These are phyloP conservation scores for Magnusiomyces sp. DNA, from an alignment of 1,139 yeast species.

Conservation along the genomic window DNA sequence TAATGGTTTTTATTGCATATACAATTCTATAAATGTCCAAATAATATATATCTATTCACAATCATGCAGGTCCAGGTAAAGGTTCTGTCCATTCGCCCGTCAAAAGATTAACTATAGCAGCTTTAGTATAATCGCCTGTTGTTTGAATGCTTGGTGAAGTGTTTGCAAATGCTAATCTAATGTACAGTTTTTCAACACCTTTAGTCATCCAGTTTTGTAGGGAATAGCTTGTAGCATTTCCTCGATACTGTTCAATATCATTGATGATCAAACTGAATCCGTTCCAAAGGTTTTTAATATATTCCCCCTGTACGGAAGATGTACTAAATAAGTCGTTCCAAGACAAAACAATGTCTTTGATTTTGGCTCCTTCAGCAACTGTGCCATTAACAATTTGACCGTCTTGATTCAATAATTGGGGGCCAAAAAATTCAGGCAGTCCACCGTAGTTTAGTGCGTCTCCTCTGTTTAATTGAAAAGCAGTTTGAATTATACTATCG, in stretches of 20 bases:
- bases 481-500: slow-evolving; percentile 81
- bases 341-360: slow-evolving; percentile 1
- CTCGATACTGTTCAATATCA: slow-evolving; percentile 71
- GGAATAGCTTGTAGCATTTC: slow-evolving; percentile 28
- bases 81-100: slow-evolving; percentile 20
- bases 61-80: slow-evolving; percentile 17
- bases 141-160: slow-evolving; percentile 10
- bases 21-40: not conserved
- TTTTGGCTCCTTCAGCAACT: not conserved
- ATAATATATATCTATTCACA: not conserved
- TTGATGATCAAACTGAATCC: slow-evolving; percentile 62
- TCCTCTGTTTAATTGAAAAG: slow-evolving; percentile 54
- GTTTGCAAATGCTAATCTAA: slow-evolving; percentile 25
- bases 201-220: slow-evolving; percentile 22
- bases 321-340: slow-evolving; percentile 8
- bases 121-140: slow-evolving; percentile 25
- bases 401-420: slow-evolving; percentile 17
- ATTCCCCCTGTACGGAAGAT: not conserved
- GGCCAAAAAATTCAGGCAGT: slow-evolving; percentile 40
- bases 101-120: slow-evolving; percentile 19
- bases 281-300: slow-evolving; percentile 20
- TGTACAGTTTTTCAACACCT: slow-evolving; percentile 16
- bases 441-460: slow-evolving; percentile 54
- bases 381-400: slow-evolving; percentile 24
- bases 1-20: no score